Conservation (phyloP, 768 basidiomycete species). For the Sporobolomyces pararoseus region DNA sequence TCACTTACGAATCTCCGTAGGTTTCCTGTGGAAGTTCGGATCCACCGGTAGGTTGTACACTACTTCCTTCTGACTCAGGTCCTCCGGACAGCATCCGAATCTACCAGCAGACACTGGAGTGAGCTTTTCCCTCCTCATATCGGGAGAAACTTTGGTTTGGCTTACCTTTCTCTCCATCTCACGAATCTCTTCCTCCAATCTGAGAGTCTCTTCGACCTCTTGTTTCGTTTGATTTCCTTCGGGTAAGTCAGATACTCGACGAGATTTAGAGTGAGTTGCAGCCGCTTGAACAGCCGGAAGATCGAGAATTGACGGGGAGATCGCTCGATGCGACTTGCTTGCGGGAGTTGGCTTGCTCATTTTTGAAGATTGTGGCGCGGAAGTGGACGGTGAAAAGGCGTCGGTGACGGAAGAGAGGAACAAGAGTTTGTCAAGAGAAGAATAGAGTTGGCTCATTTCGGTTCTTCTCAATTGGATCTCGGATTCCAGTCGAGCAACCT, state of each 20-base stretch:
- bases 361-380: neutral
- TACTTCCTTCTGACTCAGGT: neutral
- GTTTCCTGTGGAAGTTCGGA: neutral
- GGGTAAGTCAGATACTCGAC: neutral
- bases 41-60: neutral
- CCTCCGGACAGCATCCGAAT: conserved; percentile 4
- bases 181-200: conserved; percentile 32
- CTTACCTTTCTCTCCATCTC: conserved; percentile 26
- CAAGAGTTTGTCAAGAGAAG: conserved; percentile 1
- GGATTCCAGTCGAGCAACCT: neutral
- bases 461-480: neutral
- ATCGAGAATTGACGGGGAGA: conserved; percentile 6
- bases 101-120: neutral
- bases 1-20: neutral
- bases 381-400: neutral
- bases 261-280: neutral
- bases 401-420: neutral
- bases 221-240: neutral
- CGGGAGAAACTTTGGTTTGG: neutral
- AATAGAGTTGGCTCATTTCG: conserved; percentile 14
- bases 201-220: neutral
- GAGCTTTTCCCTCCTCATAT: neutral
- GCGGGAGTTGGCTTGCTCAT: neutral
- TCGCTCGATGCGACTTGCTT: neutral
- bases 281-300: conserved; percentile 5